Percentiles rank a stretch among this genome's conserved stretches.
phyloP scores from a whole-genome alignment of 768 basidiomycete genomes.

The Dacryopinax spathularia region DNA sequence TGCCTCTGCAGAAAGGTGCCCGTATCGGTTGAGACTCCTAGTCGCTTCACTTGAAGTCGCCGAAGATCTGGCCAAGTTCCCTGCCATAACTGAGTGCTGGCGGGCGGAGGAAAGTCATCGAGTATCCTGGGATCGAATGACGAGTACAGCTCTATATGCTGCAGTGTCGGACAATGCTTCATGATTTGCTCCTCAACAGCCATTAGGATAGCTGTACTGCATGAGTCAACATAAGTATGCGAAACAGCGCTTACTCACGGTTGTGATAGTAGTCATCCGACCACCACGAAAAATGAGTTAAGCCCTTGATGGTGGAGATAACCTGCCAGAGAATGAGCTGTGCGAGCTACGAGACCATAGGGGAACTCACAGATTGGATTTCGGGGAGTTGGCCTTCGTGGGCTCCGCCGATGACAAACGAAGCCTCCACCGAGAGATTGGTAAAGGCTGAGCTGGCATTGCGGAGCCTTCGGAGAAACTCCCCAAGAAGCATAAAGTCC shows the following conservation, averaged over 20 bases:
- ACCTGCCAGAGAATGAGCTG: neutral
- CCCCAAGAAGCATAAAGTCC: neutral
- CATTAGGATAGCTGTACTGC: neutral
- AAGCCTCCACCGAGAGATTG: neutral
- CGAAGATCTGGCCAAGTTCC: neutral
- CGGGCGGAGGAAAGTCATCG: neutral
- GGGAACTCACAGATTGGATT: neutral
- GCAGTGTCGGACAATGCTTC: neutral
- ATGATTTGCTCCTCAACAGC: neutral
- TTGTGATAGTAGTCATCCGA: neutral
- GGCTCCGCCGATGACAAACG: neutral
- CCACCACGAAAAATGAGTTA: neutral
- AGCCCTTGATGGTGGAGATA: neutral
- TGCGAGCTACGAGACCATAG: no score
- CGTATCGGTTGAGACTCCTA: neutral
- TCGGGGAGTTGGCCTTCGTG: neutral
- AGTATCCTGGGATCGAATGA: neutral
- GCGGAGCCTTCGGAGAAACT: neutral
- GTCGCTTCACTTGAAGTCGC: neutral
- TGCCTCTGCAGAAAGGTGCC: neutral
- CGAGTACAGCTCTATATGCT: neutral
- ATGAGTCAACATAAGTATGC: neutral
- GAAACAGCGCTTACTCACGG: neutral
- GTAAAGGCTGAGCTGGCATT: neutral
- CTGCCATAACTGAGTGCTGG: neutral